Evolutionary conservation across 768 basidiomycete species (phyloP), one percentile per base, ranked within the genome.

Genomic region (Collybia nuda): DNA sequence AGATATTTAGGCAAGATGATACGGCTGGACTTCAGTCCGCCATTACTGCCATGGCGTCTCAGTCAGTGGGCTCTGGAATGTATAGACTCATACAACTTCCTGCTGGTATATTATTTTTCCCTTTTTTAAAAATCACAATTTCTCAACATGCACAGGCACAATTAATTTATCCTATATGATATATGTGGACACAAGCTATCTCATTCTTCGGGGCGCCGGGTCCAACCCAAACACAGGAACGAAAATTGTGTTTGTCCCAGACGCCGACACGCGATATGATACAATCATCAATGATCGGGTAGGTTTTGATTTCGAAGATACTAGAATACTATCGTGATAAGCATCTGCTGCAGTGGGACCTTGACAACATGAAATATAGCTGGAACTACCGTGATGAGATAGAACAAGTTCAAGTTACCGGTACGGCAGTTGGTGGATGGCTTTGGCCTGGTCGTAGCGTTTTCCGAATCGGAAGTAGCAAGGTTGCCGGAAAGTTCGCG

Each of bases 111-210:
- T 5, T 11, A 2, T 32, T 32, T 32, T 32, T 11, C 32, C 14
- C 32, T 26, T 26, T 26, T n/a, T 28, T 28, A 3, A 3, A 21
- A n/a, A n/a, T n/a, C 5, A 29, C 9, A 19, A 6, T 19, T n/a
- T 35, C 29, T 32, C 5, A 14, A 18, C 21, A 29, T 23, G 17
- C 14, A 35, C 26, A 47, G 46, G 46, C 23, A 21, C 21, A 2
- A 53, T 53, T 21, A 53, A 53, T 48, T 40, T 53, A 7, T 53
- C 51, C 9, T 48, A 24, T 17, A 53, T 47, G 14, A 43, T 53
- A 19, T 53, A 40, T 35, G 17, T 53, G 11, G 19, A 29, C 26
- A 28, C 37, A 12, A 40, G 21, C 8, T 48, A 48, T 41, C 39
- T 48, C 11, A 53, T 53, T 5, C 9, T 53, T 29, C 45, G 51